Conservation (phyloP, 495 filamentous ascomycete species). For the Aspergillus baeticus region DNA sequence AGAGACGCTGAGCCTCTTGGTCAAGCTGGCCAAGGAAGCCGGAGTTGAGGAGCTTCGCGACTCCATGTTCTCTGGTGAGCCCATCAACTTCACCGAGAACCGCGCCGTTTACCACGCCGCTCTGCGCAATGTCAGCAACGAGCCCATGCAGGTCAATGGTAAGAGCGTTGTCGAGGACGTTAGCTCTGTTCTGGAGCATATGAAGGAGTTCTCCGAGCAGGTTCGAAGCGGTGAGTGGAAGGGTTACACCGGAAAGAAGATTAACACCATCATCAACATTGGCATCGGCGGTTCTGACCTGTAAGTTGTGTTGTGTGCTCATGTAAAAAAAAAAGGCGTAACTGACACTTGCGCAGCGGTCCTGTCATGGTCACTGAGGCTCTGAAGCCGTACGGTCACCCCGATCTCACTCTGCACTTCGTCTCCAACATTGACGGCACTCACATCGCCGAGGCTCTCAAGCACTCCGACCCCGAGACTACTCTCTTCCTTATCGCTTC, state of each 20-base stretch:
- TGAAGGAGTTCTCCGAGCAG: slow-evolving; percentile 95
- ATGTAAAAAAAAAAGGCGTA: background rate
- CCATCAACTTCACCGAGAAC: slow-evolving; percentile 99
- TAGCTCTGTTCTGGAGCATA: slow-evolving; percentile 88
- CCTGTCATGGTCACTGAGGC: slow-evolving; percentile 99
- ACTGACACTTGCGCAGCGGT: slow-evolving; percentile 59
- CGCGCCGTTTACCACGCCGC: slow-evolving; percentile 95
- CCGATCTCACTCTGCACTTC: slow-evolving; percentile 86
- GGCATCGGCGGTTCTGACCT: slow-evolving; percentile 98
- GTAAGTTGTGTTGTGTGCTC: slow-evolving; percentile 48
- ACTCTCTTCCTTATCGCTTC: slow-evolving; percentile 97
- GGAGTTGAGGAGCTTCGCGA: slow-evolving; percentile 89
- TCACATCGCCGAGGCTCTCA: slow-evolving; percentile 92
- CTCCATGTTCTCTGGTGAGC: slow-evolving; percentile 94
- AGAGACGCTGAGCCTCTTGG: slow-evolving; percentile 80
- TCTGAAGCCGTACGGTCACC: slow-evolving; percentile 87
- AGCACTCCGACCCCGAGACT: slow-evolving; percentile 87
- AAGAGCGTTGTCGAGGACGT: slow-evolving; percentile 95
- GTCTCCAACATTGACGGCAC: slow-evolving; percentile 99
- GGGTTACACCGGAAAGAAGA: slow-evolving; percentile 96
- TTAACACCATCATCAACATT: slow-evolving; percentile 94
- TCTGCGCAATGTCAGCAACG: slow-evolving; percentile 79
- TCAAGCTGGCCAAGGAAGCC: slow-evolving; percentile 88
- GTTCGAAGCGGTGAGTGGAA: slow-evolving; percentile 96
- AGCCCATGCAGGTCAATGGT: slow-evolving; percentile 90